These are phyloP conservation scores for Scutellaria barbata DNA, from an alignment of 257 asterid species.

Conservation along the genomic window DNA sequence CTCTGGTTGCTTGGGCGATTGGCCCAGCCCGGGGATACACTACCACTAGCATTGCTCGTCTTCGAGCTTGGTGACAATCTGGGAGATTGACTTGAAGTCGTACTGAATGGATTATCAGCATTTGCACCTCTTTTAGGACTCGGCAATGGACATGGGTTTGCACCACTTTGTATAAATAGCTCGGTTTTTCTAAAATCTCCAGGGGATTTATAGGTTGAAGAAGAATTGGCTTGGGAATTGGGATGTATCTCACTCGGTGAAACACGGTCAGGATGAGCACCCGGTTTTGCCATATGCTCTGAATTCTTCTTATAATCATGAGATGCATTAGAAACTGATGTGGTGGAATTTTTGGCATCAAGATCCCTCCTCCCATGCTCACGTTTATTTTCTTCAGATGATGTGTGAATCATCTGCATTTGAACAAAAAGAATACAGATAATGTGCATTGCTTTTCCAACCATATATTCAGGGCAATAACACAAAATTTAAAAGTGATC, in stretches of 20 bases:
- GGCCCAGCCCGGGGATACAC: constrained; percentile 44
- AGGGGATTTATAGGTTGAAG: constrained; percentile 29
- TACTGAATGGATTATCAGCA: constrained; percentile 19
- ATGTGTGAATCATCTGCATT: constrained; percentile 50
- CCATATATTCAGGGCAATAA: background rate
- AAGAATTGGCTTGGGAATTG: constrained; percentile 21
- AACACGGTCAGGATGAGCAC: constrained; percentile 34
- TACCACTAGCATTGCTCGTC: constrained; percentile 36
- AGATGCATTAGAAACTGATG: constrained; percentile 41
- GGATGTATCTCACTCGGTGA: constrained; percentile 36
- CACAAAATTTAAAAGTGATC: background rate
- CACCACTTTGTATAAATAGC: constrained; percentile 19
- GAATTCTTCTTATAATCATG: constrained; percentile 36
- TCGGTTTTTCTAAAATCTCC: constrained; percentile 35
- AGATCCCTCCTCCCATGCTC: constrained; percentile 35
- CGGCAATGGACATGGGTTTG: constrained; percentile 31
- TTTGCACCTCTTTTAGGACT: constrained; percentile 37
- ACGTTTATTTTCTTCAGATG: constrained; percentile 34
- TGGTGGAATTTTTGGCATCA: constrained; percentile 31
- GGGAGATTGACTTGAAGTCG: constrained; percentile 32
- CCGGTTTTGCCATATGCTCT: constrained; percentile 30
- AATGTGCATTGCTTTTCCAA: constrained; percentile 1
- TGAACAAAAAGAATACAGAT: constrained; percentile 1
- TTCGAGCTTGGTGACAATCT: constrained; percentile 38
- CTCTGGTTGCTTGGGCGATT: constrained; percentile 52